phyloP scores from a whole-genome alignment of 768 basidiomycete genomes.

The Phlebiopsis flavidoalba region DNA sequence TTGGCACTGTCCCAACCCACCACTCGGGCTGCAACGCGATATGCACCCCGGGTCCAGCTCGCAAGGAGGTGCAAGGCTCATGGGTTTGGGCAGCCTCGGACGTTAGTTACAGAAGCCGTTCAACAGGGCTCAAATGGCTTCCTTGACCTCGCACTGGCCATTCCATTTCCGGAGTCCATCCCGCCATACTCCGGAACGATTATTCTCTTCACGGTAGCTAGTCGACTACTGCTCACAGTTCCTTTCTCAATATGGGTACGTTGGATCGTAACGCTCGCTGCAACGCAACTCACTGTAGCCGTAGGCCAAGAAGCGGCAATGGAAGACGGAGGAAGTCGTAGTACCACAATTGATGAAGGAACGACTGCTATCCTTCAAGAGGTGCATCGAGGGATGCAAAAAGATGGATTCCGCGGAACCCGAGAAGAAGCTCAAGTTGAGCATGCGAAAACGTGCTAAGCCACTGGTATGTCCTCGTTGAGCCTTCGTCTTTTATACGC shows the following conservation, averaged over 20 bases:
- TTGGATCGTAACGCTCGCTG: neutral
- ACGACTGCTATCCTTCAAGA: slow-evolving; percentile 33
- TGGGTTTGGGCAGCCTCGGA: slow-evolving; percentile 5
- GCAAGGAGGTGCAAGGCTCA: neutral
- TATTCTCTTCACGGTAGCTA: slow-evolving; percentile 57
- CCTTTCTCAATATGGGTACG: slow-evolving; percentile 78
- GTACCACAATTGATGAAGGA: slow-evolving; percentile 51
- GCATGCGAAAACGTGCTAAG: slow-evolving; percentile 43
- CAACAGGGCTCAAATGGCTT: slow-evolving; percentile 46
- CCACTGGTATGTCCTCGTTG: slow-evolving; percentile 36
- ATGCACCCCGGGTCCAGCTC: neutral
- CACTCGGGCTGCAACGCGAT: neutral
- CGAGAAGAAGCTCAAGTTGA: slow-evolving; percentile 44
- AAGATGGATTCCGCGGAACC: slow-evolving; percentile 46
- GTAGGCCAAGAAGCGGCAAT: slow-evolving; percentile 58
- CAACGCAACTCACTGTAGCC: neutral
- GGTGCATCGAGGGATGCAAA: slow-evolving; percentile 46
- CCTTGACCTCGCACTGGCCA: slow-evolving; percentile 67
- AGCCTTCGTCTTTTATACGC: neutral
- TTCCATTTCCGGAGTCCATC: slow-evolving; percentile 64
- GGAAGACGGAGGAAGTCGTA: slow-evolving; percentile 55
- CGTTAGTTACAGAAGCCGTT: slow-evolving; percentile 18
- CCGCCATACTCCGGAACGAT: slow-evolving; percentile 75
- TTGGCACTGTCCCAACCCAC: neutral
- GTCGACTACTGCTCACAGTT: slow-evolving; percentile 54